Base-by-base conservation (phyloP, 345 rosid species). In the Gossypium thurberi region DNA sequence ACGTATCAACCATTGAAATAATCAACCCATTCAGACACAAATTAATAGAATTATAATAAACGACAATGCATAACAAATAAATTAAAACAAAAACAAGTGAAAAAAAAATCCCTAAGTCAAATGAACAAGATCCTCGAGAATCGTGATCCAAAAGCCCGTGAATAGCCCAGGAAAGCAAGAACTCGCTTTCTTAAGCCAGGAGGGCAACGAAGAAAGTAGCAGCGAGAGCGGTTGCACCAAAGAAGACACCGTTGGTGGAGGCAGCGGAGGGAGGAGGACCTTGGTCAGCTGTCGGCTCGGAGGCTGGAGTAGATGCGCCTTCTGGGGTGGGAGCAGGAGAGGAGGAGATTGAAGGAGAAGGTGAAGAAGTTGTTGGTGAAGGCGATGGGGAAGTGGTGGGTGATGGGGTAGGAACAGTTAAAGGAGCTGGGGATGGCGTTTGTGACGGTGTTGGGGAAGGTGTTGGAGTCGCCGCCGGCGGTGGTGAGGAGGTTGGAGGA, bases 131-230 rank as follows among this genome's bases (percentile, higher is more conserved):
- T 81, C 33, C 78, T 75, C 75, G 70, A 40, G 77, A 80, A 61
- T 60, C 69, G 66, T 46, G 70, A 78, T 44, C 79, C 68, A 59
- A 68, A 47, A 74, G 82, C 79, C 79, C 50, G 46, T 0, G 46
- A 3, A 15, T 17, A 3, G 55, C 47, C 23, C 50, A 13, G 11
- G 23, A 57, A 21, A 10, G 17, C 15, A 57, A 33, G 15, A 57
- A 47, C 23, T 37, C n/a, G 23, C 57, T n/a, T 18, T 15, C 57
- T 56, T 75, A 90, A 73, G 90, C 95, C 84, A 88, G 82, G 72
- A 83, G 74, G 53, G 80, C 80, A 75, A 87, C 89, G 70, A 85
- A 84, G 66, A 88, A 21, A 60, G 84, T 78, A 62, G 83, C 90
- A 7, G 85, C 69, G 10, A 85, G 69, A 37, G 82, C 84, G 55